Evolutionary conservation across 169 alveolate species (phyloP).

Genomic region (Cryptosporidium xiaoi): DNA sequence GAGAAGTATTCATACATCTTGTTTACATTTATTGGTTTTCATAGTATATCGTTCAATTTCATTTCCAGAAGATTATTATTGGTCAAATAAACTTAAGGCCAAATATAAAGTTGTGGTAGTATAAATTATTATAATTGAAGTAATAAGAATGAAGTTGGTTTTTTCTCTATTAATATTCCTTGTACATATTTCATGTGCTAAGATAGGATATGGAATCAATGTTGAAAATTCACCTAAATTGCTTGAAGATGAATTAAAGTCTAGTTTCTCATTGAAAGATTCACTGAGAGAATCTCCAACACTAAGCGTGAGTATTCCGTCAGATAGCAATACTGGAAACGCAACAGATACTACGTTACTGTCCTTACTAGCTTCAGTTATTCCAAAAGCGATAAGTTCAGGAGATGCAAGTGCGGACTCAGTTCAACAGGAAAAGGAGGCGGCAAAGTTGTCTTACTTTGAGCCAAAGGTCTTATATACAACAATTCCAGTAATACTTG

Average conservation of each 20-base stretch:
- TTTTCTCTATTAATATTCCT: constrained; percentile 5
- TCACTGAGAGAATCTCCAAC: constrained; percentile 35
- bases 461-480: constrained; percentile 67
- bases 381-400: background rate
- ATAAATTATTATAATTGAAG: no score
- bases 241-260: background rate
- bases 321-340: constrained; percentile 2
- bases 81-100: no score
- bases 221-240: constrained; percentile 43
- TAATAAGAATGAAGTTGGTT: constrained; percentile 3
- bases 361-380: constrained; percentile 22
- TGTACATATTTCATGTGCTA: constrained; percentile 10
- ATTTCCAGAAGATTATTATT: no score
- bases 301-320: constrained; percentile 6
- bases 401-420: background rate
- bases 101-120: no score
- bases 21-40: no score
- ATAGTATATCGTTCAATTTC: no score
- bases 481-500: constrained; percentile 42
- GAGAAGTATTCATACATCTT: no score
- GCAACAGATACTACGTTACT: constrained; percentile 13
- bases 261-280: background rate
- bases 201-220: constrained; percentile 45
- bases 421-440: constrained; percentile 14
- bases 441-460: constrained; percentile 43